A percentile compares a stretch with the other conserved stretches of the same genome.
phyloP scores from a whole-genome alignment of 2,329 filamentous ascomycete species.

The Colletotrichum sojae region DNA sequence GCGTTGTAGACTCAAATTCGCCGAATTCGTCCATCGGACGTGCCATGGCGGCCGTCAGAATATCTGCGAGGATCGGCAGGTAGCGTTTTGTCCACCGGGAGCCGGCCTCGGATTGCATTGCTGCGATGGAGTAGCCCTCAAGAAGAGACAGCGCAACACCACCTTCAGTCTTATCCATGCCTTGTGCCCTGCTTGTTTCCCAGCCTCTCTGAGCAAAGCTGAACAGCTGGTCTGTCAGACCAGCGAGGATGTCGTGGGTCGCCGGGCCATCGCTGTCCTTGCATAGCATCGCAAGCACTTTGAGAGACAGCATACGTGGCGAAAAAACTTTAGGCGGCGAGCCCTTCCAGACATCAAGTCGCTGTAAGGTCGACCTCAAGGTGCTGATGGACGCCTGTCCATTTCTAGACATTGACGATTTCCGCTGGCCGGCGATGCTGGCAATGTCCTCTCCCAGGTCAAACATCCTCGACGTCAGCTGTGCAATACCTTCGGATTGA shows the following conservation, averaged over 20 bases:
- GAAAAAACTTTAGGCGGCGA: slow-evolving; percentile 66
- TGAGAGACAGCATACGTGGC: slow-evolving; percentile 74
- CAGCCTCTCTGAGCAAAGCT: slow-evolving; percentile 38
- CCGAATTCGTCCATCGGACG: slow-evolving; percentile 54
- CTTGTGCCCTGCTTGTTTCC: slow-evolving; percentile 25
- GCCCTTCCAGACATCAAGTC: slow-evolving; percentile 73
- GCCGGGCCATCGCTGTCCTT: slow-evolving; percentile 28
- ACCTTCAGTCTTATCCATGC: slow-evolving; percentile 29
- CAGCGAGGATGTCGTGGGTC: slow-evolving; percentile 23
- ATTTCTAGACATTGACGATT: slow-evolving; percentile 77
- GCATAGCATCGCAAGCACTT: slow-evolving; percentile 60
- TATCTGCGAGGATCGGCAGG: slow-evolving; percentile 65
- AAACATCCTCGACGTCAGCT: slow-evolving; percentile 71
- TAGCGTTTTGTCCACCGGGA: slow-evolving; percentile 62
- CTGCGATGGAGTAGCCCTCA: slow-evolving; percentile 66
- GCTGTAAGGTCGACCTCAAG: slow-evolving; percentile 67
- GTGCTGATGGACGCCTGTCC: slow-evolving; percentile 69
- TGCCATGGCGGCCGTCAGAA: slow-evolving; percentile 57
- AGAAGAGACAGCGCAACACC: slow-evolving; percentile 61
- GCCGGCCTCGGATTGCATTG: slow-evolving; percentile 57
- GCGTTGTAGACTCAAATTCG: slow-evolving; percentile 61
- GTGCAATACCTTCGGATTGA: slow-evolving; percentile 65
- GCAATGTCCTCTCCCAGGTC: slow-evolving; percentile 67
- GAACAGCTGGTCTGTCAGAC: slow-evolving; percentile 42
- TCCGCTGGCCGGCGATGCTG: slow-evolving; percentile 74